These are phyloP conservation scores for Lupinus albus DNA, from an alignment of 306 rosid genomes.

Conservation along the genomic window DNA sequence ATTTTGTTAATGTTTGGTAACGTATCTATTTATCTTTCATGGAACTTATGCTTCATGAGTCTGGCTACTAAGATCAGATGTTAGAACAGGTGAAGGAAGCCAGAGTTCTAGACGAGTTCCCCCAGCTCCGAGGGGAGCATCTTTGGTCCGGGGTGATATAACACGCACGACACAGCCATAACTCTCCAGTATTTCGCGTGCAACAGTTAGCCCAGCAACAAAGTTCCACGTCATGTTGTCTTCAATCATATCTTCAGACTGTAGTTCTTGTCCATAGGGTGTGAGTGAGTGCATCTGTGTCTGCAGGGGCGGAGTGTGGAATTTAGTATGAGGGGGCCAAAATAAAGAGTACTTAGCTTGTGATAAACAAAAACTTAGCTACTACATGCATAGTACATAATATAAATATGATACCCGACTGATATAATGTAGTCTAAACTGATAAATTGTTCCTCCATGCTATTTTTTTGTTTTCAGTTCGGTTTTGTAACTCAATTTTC, in stretches of 20 bases:
- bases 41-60: conserved; percentile 46
- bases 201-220: conserved; percentile 88
- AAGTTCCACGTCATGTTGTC: conserved; percentile 98
- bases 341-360: too few relatives aligned
- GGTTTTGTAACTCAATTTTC: too few relatives aligned
- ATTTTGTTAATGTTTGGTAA: conserved; percentile 25
- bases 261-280: conserved; percentile 79
- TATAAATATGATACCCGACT: too few relatives aligned
- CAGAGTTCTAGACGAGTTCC: conserved; percentile 94
- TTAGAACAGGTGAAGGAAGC: conserved; percentile 65
- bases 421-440: too few relatives aligned
- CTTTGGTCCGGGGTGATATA: conserved; percentile 74
- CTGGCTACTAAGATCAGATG: conserved; percentile 52
- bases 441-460: too few relatives aligned
- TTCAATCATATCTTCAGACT: conserved; percentile 69
- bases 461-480: too few relatives aligned
- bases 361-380: too few relatives aligned
- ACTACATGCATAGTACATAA: too few relatives aligned
- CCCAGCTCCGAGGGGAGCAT: conserved; percentile 87
- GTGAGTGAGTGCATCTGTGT: conserved; percentile 88
- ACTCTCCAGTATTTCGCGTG: conserved; percentile 91
- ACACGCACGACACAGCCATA: conserved; percentile 91
- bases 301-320: conserved; percentile 44
- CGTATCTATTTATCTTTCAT: conserved; percentile 30
- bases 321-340: too few relatives aligned